phyloP scores from a whole-genome alignment of 2,329 filamentous ascomycete genomes.

The Fusarium tupiense region DNA sequence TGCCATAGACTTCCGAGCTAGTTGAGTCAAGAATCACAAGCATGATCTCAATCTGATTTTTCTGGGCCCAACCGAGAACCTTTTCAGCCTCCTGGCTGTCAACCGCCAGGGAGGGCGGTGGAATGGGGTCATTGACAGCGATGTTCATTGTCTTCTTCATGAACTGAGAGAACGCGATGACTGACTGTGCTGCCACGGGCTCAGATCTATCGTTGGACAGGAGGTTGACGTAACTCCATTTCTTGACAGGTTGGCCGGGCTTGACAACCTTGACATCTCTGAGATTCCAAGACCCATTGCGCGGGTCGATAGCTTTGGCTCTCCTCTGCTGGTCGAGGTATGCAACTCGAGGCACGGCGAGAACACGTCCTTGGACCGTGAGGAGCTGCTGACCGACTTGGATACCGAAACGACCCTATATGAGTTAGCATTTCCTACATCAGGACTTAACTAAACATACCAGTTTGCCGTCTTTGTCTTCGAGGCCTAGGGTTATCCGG shows the following conservation, averaged over 20 bases:
- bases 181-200: slow-evolving; percentile 25
- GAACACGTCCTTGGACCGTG: slow-evolving; percentile 76
- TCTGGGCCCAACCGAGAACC: slow-evolving; percentile 47
- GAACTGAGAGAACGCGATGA: slow-evolving; percentile 50
- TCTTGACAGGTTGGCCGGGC: slow-evolving; percentile 55
- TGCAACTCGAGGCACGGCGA: slow-evolving; percentile 66
- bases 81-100: slow-evolving; percentile 34
- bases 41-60: slow-evolving; percentile 58
- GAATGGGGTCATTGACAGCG: slow-evolving; percentile 43
- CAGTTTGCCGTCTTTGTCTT: slow-evolving; percentile 53
- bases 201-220: neutral
- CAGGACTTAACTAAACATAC: slow-evolving; percentile 12
- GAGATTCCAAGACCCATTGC: slow-evolving; percentile 78
- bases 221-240: slow-evolving; percentile 63
- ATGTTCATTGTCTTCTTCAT: slow-evolving; percentile 53
- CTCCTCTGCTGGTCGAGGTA: slow-evolving; percentile 58
- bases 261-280: slow-evolving; percentile 63
- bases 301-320: slow-evolving; percentile 46
- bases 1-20: slow-evolving; percentile 67
- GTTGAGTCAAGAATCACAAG: slow-evolving; percentile 67
- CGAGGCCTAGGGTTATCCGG: slow-evolving; percentile 66
- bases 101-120: slow-evolving; percentile 11
- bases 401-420: slow-evolving; percentile 66
- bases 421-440: slow-evolving; percentile 11
- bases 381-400: slow-evolving; percentile 69